These are phyloP conservation scores for Stagonosporopsis rhizophila DNA, from an alignment of 2,329 filamentous ascomycete species.

Conservation along the genomic window DNA sequence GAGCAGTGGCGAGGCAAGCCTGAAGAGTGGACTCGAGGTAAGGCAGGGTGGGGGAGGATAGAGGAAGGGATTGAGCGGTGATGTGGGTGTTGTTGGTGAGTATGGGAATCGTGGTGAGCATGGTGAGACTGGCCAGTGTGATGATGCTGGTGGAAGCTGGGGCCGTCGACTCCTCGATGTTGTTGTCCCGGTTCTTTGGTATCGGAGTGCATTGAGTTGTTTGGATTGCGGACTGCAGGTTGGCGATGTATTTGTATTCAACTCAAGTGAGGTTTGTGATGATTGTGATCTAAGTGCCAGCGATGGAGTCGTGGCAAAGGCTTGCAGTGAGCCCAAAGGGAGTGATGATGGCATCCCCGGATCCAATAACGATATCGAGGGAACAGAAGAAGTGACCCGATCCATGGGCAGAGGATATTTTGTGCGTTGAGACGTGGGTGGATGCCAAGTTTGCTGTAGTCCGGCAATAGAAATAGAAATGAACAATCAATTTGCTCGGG, in stretches of 20 bases:
- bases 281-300: not conserved
- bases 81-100: slow-evolving; percentile 10
- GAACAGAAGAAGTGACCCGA: slow-evolving; percentile 15
- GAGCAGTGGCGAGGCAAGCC: slow-evolving; percentile 21
- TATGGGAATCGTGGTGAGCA: not conserved
- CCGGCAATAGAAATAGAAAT: not conserved
- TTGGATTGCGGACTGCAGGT: not conserved
- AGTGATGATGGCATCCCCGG: slow-evolving; percentile 20
- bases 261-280: not conserved
- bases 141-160: not conserved
- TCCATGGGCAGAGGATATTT: slow-evolving; percentile 13
- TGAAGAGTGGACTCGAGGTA: not conserved
- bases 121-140: not conserved
- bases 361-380: slow-evolving; percentile 27
- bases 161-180: not conserved
- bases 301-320: not conserved
- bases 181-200: not conserved
- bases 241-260: no score
- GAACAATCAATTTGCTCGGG: slow-evolving; percentile 13
- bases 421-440: slow-evolving; percentile 24
- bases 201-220: not conserved
- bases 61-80: slow-evolving; percentile 26
- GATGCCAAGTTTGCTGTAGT: slow-evolving; percentile 20
- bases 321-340: not conserved
- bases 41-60: slow-evolving; percentile 7